phyloP scores from a whole-genome alignment of 805 yeast genomes.

The Myxozyma lipomycoides region DNA sequence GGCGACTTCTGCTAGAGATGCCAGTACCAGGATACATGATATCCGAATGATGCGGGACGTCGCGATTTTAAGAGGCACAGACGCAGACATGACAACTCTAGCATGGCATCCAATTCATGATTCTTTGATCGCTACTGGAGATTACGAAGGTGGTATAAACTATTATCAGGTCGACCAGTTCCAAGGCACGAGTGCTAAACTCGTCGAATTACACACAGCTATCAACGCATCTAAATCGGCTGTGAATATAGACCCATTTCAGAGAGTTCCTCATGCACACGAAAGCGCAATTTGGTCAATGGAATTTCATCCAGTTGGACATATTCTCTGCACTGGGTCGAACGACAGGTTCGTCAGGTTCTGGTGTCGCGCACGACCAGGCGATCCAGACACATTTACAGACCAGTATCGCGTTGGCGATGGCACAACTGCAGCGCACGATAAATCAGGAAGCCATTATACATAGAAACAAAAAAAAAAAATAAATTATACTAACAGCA shows the following conservation, averaged over 20 bases:
- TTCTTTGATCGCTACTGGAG: constrained; percentile 73
- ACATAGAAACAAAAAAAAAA: too few relatives aligned
- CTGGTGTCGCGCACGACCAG: constrained; percentile 92
- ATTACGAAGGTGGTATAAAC: constrained; percentile 81
- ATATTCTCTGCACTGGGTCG: constrained; percentile 84
- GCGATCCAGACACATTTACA: constrained; percentile 74
- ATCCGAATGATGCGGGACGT: constrained; percentile 78
- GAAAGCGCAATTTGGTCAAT: constrained; percentile 87
- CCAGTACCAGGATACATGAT: constrained; percentile 83
- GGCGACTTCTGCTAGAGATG: constrained; percentile 85
- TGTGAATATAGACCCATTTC: constrained; percentile 34
- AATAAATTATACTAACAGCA: too few relatives aligned
- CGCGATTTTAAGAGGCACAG: constrained; percentile 68
- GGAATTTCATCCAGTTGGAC: constrained; percentile 93
- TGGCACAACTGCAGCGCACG: neutral
- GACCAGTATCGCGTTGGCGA: constrained; percentile 59
- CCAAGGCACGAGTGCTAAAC: constrained; percentile 23
- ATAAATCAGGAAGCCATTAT: too few relatives aligned
- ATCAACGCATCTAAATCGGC: constrained; percentile 23
- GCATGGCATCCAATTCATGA: constrained; percentile 93
- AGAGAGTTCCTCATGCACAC: constrained; percentile 80
- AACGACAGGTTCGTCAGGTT: constrained; percentile 88
- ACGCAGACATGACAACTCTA: constrained; percentile 77
- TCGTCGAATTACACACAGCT: neutral
- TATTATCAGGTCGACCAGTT: constrained; percentile 63